Evolutionary conservation across 495 filamentous ascomycete genomes (phyloP).

Genomic region (Penicillium mononematosum): DNA sequence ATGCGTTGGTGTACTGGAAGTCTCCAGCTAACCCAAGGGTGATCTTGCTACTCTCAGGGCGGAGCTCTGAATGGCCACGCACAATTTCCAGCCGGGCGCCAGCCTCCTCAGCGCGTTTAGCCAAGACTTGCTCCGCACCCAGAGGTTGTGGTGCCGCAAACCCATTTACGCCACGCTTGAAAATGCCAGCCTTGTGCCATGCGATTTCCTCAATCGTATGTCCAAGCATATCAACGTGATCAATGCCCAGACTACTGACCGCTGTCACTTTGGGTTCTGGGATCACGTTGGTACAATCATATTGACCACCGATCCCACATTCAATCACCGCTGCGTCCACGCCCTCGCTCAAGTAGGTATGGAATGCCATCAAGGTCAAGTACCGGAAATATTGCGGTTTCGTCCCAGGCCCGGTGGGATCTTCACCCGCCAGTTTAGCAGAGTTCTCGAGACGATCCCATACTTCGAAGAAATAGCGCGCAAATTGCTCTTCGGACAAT

Average conservation of each 20-base stretch:
- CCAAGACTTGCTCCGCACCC: slow-evolving; percentile 65
- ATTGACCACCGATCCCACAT: slow-evolving; percentile 90
- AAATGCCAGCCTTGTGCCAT: slow-evolving; percentile 95
- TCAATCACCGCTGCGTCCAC: slow-evolving; percentile 86
- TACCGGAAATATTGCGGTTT: slow-evolving; percentile 92
- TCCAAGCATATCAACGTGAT: slow-evolving; percentile 79
- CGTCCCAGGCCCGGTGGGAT: slow-evolving; percentile 43
- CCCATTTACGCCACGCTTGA: slow-evolving; percentile 68
- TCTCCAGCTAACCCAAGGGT: slow-evolving; percentile 71
- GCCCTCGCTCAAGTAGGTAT: slow-evolving; percentile 76
- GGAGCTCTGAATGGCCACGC: slow-evolving; percentile 60
- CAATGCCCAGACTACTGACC: slow-evolving; percentile 85
- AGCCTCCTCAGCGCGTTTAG: slow-evolving; percentile 68
- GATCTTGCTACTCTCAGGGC: slow-evolving; percentile 43
- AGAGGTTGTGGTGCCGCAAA: slow-evolving; percentile 73
- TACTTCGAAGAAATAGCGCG: slow-evolving; percentile 82
- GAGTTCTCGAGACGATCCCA: slow-evolving; percentile 73
- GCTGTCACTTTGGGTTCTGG: slow-evolving; percentile 67
- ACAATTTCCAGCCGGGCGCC: slow-evolving; percentile 60
- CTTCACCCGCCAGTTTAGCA: slow-evolving; percentile 46
- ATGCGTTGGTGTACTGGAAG: slow-evolving; percentile 87
- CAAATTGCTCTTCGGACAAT: slow-evolving; percentile 72
- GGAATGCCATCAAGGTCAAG: slow-evolving; percentile 85
- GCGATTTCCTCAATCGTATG: slow-evolving; percentile 86
- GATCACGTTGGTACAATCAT: slow-evolving; percentile 91